These are phyloP conservation scores for Phenoliferia sp. DNA, from an alignment of 1,284 basidiomycete species.

Conservation along the genomic window DNA sequence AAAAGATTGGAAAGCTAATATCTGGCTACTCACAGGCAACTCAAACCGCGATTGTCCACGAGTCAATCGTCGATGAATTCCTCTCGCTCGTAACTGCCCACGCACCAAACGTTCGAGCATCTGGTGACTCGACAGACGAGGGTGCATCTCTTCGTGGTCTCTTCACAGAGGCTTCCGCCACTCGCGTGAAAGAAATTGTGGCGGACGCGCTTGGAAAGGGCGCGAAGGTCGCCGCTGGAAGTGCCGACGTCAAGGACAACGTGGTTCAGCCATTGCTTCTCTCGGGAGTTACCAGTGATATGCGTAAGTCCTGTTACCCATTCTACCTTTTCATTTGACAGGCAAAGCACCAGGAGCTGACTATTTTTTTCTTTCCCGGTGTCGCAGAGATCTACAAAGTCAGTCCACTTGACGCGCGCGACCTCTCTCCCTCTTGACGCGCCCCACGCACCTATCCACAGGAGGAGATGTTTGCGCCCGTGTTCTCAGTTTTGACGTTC, in stretches of 20 bases:
- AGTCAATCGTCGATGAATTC: conserved; percentile 33
- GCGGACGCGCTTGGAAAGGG: conserved; percentile 53
- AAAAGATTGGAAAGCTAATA: not conserved
- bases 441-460: no score
- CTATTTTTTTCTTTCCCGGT: no score
- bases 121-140: not conserved
- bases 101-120: conserved; percentile 2
- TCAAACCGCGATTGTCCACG: conserved; percentile 30
- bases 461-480: conserved; percentile 58
- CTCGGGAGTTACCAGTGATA: conserved; percentile 49
- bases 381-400: conserved; percentile 6
- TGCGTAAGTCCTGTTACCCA: conserved; percentile 41
- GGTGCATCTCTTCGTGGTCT: conserved; percentile 41
- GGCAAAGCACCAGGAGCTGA: not conserved
- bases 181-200: conserved; percentile 51
- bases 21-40: conserved; percentile 17
- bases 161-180: conserved; percentile 53
- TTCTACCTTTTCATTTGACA: conserved; percentile 42
- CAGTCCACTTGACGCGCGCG: no score
- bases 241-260: conserved; percentile 42
- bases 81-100: conserved; percentile 15
- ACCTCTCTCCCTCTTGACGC: no score
- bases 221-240: conserved; percentile 53
- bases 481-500: conserved; percentile 40
- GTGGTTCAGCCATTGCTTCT: conserved; percentile 57